phyloP scores from a whole-genome alignment of 192 early-diverging fungal species.

The Backusella parvicylindrica region DNA sequence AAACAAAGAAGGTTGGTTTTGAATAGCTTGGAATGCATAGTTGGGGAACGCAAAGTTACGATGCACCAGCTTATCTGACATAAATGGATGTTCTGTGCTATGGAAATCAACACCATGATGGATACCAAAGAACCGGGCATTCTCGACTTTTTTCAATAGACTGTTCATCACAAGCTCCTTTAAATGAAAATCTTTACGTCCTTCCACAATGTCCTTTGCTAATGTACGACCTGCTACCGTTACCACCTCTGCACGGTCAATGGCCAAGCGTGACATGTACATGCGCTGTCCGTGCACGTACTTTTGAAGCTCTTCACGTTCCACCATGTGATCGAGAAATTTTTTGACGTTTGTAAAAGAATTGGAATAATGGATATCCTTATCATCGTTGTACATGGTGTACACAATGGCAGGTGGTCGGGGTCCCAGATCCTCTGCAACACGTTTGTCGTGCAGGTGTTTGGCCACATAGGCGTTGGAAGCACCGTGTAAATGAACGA shows the following conservation, averaged over 20 bases:
- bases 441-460: constrained; percentile 34
- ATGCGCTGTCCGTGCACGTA: constrained; percentile 47
- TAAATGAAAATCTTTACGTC: constrained; percentile 44
- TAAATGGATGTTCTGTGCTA: constrained; percentile 36
- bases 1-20: constrained; percentile 1
- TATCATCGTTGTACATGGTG: constrained; percentile 52
- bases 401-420: constrained; percentile 51
- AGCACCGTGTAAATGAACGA: constrained; percentile 38
- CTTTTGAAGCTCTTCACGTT: constrained; percentile 25
- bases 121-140: constrained; percentile 48
- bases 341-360: constrained; percentile 43
- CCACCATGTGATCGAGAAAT: constrained; percentile 40
- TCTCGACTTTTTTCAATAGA: constrained; percentile 42
- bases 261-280: constrained; percentile 46
- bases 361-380: constrained; percentile 52
- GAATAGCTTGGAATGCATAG: constrained; percentile 22
- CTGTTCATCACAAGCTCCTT: constrained; percentile 54
- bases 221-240: constrained; percentile 46
- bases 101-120: constrained; percentile 47
- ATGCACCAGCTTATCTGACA: constrained; percentile 26
- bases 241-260: constrained; percentile 46
- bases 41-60: constrained; percentile 41
- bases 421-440: constrained; percentile 28
- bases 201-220: constrained; percentile 53
- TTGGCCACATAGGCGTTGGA: constrained; percentile 38